Percentiles rank a stretch among this genome's conserved stretches.
Conservation (phyloP, 2,329 filamentous ascomycete species). For the Fonsecaea multimorphosa region DNA sequence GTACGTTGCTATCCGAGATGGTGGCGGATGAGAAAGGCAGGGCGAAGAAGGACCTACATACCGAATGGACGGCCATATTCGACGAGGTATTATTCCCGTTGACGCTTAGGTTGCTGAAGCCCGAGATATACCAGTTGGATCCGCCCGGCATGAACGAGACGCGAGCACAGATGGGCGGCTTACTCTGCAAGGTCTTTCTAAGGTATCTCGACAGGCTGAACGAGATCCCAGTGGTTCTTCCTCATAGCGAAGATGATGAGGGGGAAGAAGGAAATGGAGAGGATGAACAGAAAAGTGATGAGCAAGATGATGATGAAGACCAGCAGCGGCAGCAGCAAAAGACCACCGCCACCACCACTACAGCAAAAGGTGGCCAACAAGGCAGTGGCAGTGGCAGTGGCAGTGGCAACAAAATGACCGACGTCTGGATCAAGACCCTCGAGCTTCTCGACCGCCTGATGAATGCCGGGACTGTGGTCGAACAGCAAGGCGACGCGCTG, state of each 20-base stretch:
- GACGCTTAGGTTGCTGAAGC: slow-evolving; percentile 84
- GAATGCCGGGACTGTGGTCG: slow-evolving; percentile 62
- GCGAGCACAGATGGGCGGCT: slow-evolving; percentile 83
- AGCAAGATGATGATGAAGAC: slow-evolving; percentile 1
- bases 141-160: slow-evolving; percentile 95
- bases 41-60: slow-evolving; percentile 41
- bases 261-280: too few species aligned
- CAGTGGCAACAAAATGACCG: slow-evolving; percentile 65
- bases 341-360: not conserved
- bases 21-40: slow-evolving; percentile 52
- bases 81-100: slow-evolving; percentile 91
- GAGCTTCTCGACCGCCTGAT: slow-evolving; percentile 95
- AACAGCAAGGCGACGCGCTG: slow-evolving; percentile 52
- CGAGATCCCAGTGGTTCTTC: slow-evolving; percentile 74
- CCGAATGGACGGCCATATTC: slow-evolving; percentile 95
- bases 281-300: not conserved
- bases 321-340: too few species aligned
- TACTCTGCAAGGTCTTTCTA: slow-evolving; percentile 93
- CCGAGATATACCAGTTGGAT: slow-evolving; percentile 91
- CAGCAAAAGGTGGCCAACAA: not conserved
- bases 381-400: too few species aligned
- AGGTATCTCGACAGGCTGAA: slow-evolving; percentile 87
- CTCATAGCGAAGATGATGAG: not conserved
- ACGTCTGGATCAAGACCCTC: slow-evolving; percentile 84
- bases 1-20: slow-evolving; percentile 82